Conservation (phyloP, 805 yeast genomes). For the Candida quercuum region DNA sequence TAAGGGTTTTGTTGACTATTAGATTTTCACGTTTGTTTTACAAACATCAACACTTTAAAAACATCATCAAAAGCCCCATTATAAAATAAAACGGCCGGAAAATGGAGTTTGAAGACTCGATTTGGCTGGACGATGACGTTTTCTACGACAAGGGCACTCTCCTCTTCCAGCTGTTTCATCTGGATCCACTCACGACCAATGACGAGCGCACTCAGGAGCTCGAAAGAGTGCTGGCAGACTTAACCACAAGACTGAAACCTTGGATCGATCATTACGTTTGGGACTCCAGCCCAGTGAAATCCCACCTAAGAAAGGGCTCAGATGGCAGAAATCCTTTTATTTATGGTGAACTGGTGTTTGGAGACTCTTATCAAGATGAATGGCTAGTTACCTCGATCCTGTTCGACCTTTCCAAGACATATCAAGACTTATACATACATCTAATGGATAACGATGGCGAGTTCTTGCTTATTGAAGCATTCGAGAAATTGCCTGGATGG, state of each 20-base stretch:
- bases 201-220: slow-evolving; percentile 16
- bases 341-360: slow-evolving; percentile 36
- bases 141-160: slow-evolving; percentile 12
- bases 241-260: slow-evolving; percentile 24
- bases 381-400: slow-evolving; percentile 38
- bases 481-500: slow-evolving; percentile 43
- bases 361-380: slow-evolving; percentile 39
- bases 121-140: slow-evolving; percentile 12
- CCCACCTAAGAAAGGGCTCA: slow-evolving; percentile 3
- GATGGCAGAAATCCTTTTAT: slow-evolving; percentile 15
- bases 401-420: slow-evolving; percentile 28
- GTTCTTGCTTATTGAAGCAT: slow-evolving; percentile 44
- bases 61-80: no score
- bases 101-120: slow-evolving; percentile 3
- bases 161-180: slow-evolving; percentile 25
- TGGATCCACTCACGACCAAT: slow-evolving; percentile 25
- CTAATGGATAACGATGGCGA: slow-evolving; percentile 53
- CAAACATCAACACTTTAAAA: no score
- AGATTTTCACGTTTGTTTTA: no score
- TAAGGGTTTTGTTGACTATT: no score
- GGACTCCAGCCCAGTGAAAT: slow-evolving; percentile 25
- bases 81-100: neutral
- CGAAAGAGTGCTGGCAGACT: slow-evolving; percentile 12
- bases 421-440: slow-evolving; percentile 37
- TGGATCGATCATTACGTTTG: slow-evolving; percentile 40